These are phyloP conservation scores for Neurospora cerealis DNA, from an alignment of 495 filamentous ascomycete species.

Conservation along the genomic window DNA sequence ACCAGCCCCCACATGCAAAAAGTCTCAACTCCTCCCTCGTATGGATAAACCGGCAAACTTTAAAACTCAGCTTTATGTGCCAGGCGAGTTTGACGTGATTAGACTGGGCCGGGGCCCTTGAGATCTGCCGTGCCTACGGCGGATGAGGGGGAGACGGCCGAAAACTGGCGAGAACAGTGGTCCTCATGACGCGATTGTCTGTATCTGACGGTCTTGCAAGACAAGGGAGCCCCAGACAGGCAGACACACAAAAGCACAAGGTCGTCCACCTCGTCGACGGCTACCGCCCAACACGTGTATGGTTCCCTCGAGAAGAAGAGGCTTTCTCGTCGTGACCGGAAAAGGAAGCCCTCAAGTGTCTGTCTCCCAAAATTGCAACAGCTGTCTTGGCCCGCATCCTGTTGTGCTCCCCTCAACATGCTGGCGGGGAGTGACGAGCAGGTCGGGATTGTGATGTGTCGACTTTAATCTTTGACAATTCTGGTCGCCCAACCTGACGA, in stretches of 20 bases:
- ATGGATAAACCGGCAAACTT: not conserved
- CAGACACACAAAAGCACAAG: not conserved
- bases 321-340: not conserved
- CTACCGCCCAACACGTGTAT: not conserved
- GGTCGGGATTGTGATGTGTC: slow-evolving; percentile 2
- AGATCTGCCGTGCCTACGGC: not conserved
- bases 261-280: not conserved
- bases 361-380: slow-evolving; percentile 7
- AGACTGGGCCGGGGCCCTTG: not conserved
- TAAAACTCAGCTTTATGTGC: not conserved
- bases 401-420: slow-evolving; percentile 2
- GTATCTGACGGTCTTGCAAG: not conserved
- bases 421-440: slow-evolving; percentile 6
- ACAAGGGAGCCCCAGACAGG: not conserved
- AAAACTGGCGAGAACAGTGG: not conserved
- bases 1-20: not conserved
- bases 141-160: not conserved
- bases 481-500: not conserved
- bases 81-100: not conserved
- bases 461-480: not conserved
- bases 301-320: not conserved
- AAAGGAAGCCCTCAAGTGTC: not conserved
- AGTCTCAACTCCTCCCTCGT: not conserved
- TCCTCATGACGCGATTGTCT: not conserved
- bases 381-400: not conserved